These are phyloP conservation scores for Linum lewisii DNA, from an alignment of 345 rosid genomes.

Conservation along the genomic window DNA sequence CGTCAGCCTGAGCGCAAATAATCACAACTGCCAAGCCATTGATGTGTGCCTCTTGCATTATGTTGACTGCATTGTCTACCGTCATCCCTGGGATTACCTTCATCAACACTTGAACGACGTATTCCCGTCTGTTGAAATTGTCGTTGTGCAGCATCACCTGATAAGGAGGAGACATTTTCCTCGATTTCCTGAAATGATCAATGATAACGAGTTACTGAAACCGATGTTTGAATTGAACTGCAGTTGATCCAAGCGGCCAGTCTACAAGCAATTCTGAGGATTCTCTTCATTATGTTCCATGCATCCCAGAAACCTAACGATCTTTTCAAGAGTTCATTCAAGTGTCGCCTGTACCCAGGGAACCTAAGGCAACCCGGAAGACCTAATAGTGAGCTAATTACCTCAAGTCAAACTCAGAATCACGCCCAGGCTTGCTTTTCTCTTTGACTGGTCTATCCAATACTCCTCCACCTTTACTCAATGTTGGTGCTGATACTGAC, in stretches of 20 bases:
- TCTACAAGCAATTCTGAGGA: too few relatives aligned
- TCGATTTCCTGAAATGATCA: constrained; percentile 47
- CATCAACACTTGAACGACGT: constrained; percentile 93
- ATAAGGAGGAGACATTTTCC: constrained; percentile 80
- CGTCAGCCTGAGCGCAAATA: constrained; percentile 85
- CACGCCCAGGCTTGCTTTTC: constrained; percentile 63
- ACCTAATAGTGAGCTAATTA: not conserved
- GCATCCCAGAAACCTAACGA: too few relatives aligned
- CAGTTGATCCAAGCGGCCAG: not conserved
- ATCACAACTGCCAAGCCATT: constrained; percentile 87
- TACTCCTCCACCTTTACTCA: constrained; percentile 67
- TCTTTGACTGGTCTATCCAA: constrained; percentile 65
- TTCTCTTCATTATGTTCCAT: not conserved
- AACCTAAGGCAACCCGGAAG: too few relatives aligned
- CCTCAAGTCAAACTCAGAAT: constrained; percentile 74
- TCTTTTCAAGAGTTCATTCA: not conserved
- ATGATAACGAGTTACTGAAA: not conserved
- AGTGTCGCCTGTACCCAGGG: too few relatives aligned
- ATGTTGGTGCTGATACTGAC: constrained; percentile 34
- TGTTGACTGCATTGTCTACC: constrained; percentile 80
- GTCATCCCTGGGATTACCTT: constrained; percentile 95
- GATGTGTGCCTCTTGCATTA: constrained; percentile 96
- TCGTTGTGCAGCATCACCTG: constrained; percentile 83
- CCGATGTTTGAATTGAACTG: not conserved
- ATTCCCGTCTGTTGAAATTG: constrained; percentile 81